Percentiles rank a stretch among this genome's conserved stretches.
Conservation (phyloP, 495 filamentous ascomycete genomes). For the Opeltia flavorubescens region DNA sequence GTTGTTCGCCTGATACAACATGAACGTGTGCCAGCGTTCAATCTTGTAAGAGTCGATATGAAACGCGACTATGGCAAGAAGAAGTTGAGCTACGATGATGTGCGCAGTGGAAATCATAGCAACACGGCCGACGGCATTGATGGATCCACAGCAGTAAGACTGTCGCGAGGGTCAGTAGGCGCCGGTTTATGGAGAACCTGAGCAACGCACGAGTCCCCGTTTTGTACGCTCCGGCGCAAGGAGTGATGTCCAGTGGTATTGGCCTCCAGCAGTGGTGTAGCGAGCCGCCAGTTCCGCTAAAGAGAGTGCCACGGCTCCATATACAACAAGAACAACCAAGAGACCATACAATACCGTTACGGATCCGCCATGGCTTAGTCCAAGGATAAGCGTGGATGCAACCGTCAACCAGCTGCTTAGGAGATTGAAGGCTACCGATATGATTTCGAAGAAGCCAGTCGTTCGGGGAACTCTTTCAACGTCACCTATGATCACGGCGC, state of each 20-base stretch:
- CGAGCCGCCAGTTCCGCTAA: constrained; percentile 36
- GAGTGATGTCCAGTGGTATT: constrained; percentile 28
- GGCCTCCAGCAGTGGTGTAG: constrained; percentile 38
- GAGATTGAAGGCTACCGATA: constrained; percentile 24
- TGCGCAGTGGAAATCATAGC: constrained; percentile 16
- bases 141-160: constrained; percentile 19
- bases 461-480: constrained; percentile 4
- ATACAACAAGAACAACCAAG: constrained; percentile 17
- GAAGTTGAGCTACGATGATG: constrained; percentile 13
- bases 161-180: constrained; percentile 14
- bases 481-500: constrained; percentile 3
- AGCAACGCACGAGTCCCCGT: constrained; percentile 3
- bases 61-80: constrained; percentile 20
- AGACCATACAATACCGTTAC: constrained; percentile 23
- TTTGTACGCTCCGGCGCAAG: constrained; percentile 12
- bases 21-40: constrained; percentile 24
- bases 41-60: constrained; percentile 17
- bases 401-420: constrained; percentile 22
- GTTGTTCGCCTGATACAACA: constrained; percentile 28
- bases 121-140: constrained; percentile 21
- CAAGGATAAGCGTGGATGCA: constrained; percentile 20
- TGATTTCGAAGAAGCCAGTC: constrained; percentile 12
- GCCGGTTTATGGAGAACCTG: background rate
- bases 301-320: constrained; percentile 26
- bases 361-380: constrained; percentile 20